Percentiles rank a stretch among this genome's conserved stretches.
These are phyloP conservation scores for Debaryomyces sp. DNA, from an alignment of 1,139 yeast species.

Conservation along the genomic window DNA sequence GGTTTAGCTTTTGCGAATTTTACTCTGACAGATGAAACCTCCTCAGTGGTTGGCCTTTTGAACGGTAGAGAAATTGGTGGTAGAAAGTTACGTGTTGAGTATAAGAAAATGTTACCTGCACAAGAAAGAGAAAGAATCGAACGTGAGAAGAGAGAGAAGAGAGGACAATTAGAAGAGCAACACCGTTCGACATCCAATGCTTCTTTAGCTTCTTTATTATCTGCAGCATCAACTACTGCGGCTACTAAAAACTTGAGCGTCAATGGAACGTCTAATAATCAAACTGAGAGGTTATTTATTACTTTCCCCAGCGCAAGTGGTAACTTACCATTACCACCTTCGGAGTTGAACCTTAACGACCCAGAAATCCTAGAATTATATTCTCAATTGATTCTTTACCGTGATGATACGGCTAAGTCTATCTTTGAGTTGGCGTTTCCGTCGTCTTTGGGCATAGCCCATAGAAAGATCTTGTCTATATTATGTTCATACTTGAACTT, in stretches of 20 bases:
- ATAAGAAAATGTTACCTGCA: constrained; percentile 93
- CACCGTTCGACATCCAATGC: constrained; percentile 76
- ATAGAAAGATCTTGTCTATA: constrained; percentile 60
- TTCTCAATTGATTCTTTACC: constrained; percentile 77
- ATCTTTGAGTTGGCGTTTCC: constrained; percentile 71
- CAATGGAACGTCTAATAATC: constrained; percentile 29
- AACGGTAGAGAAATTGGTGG: constrained; percentile 98
- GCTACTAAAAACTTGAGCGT: constrained; percentile 50
- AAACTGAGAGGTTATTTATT: constrained; percentile 63
- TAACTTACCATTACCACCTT: constrained; percentile 52
- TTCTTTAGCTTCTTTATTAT: constrained; percentile 68
- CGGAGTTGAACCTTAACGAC: constrained; percentile 81
- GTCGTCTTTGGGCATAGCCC: constrained; percentile 57
- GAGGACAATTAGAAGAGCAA: constrained; percentile 96
- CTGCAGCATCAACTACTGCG: constrained; percentile 57
- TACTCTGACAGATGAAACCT: constrained; percentile 92
- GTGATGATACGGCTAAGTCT: constrained; percentile 67
- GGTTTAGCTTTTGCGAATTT: constrained; percentile 99
- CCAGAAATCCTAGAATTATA: constrained; percentile 87
- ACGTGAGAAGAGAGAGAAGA: constrained; percentile 90
- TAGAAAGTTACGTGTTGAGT: constrained; percentile 91
- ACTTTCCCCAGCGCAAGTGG: constrained; percentile 45
- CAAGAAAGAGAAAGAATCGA: constrained; percentile 95
- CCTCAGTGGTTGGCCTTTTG: constrained; percentile 75
- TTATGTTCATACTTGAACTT: constrained; percentile 65